Base-by-base conservation (phyloP, 192 early-diverging fungal species). In the Tieghemiomyces parasiticus region DNA sequence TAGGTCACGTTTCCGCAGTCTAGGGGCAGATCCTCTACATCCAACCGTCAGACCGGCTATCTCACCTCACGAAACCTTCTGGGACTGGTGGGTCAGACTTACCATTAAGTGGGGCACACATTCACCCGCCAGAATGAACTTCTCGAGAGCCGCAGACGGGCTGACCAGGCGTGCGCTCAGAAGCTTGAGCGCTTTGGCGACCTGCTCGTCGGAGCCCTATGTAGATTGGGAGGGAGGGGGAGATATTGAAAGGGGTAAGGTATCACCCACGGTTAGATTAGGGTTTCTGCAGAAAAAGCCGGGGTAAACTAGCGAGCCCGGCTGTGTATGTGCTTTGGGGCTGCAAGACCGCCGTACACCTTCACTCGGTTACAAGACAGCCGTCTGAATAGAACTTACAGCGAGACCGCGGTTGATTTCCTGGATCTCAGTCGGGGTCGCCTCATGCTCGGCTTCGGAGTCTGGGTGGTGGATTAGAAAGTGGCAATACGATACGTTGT, bases 151-250 rank as follows among this genome's bases (percentile, higher is more conserved):
- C 46, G 66, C 64, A 0, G 78, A 80, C 0, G 67, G 70, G 47
- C 66, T 71, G 59, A 73, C 73, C 28, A 80, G 65, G 58, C 70
- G 72, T 33, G 71, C 60, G 33, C 73, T 72, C 30, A 80, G 61
- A 13, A 55, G 65, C 35, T 66, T 66, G 30, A 80, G 68, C 14
- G 70, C 68, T n/a, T 66, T 46, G 26, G 67, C 42, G 13, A 60
- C 65, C 52, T 62, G 63, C 20, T 64, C 68, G 3, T 64, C 38
- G 38, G 38, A 42, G 8, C 38, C 38, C 38, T 42, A 42, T 42
- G 38, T n/a, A n/a, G n/a, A n/a, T n/a, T n/a, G n/a, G n/a, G n/a
- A n/a, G n/a, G n/a, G n/a, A n/a, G n/a, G n/a, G 38, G 16, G 16
- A 42, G 38, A 42, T 42, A 42, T 42, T 42, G 42, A 60, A 24